Conservation (phyloP, 2,329 filamentous ascomycete species). For the Diaporthe sp. region DNA sequence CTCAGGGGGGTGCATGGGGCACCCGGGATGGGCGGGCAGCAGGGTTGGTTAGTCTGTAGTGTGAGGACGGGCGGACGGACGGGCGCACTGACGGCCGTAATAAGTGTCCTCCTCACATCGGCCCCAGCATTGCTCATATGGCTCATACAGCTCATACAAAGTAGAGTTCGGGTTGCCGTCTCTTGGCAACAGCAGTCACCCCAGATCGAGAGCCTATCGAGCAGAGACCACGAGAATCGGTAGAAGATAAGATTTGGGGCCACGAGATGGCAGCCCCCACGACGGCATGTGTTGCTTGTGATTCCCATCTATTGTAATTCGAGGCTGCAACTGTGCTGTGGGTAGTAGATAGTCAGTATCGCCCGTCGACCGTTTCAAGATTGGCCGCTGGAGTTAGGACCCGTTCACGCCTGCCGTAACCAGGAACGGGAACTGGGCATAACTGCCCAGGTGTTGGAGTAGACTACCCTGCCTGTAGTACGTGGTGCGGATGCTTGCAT, state of each 20-base stretch:
- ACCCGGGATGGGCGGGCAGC: neutral
- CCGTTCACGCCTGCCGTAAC: constrained; percentile 15
- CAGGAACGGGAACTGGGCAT: constrained; percentile 1
- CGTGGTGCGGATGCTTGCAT: neutral
- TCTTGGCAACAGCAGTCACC: constrained; percentile 3
- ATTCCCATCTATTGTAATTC: neutral
- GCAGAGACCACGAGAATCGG: neutral
- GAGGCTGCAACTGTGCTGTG: no score
- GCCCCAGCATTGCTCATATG: neutral
- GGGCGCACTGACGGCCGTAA: neutral
- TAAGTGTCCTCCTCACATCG: neutral
- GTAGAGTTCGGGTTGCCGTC: constrained; percentile 18
- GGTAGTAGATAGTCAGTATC: no score
- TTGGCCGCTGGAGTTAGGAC: no score
- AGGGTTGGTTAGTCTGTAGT: no score
- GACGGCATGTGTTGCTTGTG: neutral
- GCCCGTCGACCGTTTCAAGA: constrained; percentile 21
- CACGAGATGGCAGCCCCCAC: constrained; percentile 3
- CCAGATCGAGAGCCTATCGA: constrained; percentile 26
- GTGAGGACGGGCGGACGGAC: neutral
- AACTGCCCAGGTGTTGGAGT: no score
- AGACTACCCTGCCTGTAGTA: neutral
- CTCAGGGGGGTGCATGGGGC: neutral
- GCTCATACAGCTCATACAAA: neutral
- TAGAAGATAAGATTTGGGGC: constrained; percentile 8